phyloP scores from a whole-genome alignment of 306 rosid genomes.

The Glycyrrhiza uralensis region DNA sequence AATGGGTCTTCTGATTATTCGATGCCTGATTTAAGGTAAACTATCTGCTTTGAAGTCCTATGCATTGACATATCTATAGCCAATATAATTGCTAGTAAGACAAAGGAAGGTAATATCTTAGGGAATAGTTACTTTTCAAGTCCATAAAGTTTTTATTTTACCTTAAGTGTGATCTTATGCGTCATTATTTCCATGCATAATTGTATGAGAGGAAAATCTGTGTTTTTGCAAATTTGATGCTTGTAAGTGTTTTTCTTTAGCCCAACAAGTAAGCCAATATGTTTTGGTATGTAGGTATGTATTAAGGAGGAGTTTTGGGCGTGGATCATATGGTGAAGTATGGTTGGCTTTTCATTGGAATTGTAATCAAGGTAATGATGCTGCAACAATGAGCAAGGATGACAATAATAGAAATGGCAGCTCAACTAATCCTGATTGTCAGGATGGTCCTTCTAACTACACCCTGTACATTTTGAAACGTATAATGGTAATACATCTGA shows the following conservation, averaged over 20 bases:
- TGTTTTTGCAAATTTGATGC: conserved; percentile 14
- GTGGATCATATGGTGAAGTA: conserved; percentile 97
- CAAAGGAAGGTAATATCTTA: neutral
- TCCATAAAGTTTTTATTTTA: conserved; percentile 10
- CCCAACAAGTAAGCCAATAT: conserved; percentile 1
- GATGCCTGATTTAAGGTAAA: conserved; percentile 69
- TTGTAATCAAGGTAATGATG: conserved; percentile 52
- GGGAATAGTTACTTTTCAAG: neutral
- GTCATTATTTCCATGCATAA: neutral
- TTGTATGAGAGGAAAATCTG: neutral
- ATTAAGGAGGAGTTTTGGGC: conserved; percentile 81
- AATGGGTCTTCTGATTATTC: conserved; percentile 67
- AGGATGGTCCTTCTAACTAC: conserved; percentile 50
- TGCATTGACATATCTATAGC: conserved; percentile 8
- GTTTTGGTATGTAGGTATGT: conserved; percentile 62
- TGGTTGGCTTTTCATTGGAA: conserved; percentile 96
- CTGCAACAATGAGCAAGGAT: conserved; percentile 38
- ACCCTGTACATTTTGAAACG: conserved; percentile 84
- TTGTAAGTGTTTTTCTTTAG: conserved; percentile 4
- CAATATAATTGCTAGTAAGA: conserved; percentile 14
- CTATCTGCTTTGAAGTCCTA: conserved; percentile 21
- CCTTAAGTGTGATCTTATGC: conserved; percentile 6
- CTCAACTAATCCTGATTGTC: conserved; percentile 47
- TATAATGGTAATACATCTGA: conserved; percentile 67
- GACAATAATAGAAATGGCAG: conserved; percentile 33